Evolutionary conservation across 352 stramenopile genomes (phyloP).

Genomic region (Aphanomyces cochlioides): DNA sequence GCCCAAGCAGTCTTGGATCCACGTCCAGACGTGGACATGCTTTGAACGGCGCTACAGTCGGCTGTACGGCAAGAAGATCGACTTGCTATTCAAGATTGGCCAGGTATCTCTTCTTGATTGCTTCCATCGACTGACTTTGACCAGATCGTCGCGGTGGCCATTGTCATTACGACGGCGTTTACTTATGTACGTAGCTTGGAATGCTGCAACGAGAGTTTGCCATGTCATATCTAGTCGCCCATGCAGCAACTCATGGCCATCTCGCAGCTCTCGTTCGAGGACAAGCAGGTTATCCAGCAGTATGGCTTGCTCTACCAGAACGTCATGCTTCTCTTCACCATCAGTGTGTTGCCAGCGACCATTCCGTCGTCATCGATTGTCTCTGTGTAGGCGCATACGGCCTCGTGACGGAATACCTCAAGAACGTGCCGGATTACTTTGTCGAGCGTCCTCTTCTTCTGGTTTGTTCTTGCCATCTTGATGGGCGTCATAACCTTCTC

Average conservation of each 20-base stretch:
- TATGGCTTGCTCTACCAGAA: constrained; percentile 30
- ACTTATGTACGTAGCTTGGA: constrained; percentile 13
- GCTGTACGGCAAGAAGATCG: constrained; percentile 19
- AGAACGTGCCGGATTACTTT: constrained; percentile 31
- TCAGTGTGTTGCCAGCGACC: background rate
- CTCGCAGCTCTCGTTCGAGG: background rate
- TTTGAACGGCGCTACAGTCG: constrained; percentile 29
- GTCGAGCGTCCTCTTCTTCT: constrained; percentile 24
- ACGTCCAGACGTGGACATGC: constrained; percentile 29
- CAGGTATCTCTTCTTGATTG: constrained; percentile 12
- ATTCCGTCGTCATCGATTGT: background rate
- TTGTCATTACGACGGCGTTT: constrained; percentile 30
- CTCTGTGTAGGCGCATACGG: constrained; percentile 21
- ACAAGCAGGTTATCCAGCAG: constrained; percentile 22
- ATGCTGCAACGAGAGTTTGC: background rate
- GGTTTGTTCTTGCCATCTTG: background rate
- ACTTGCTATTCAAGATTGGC: constrained; percentile 11
- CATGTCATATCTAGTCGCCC: constrained; percentile 17
- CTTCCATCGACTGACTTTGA: background rate
- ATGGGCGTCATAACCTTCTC: background rate
- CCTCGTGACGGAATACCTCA: constrained; percentile 26
- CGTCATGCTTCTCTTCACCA: constrained; percentile 30
- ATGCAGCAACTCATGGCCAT: constrained; percentile 5
- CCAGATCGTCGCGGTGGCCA: constrained; percentile 17
- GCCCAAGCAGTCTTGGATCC: constrained; percentile 29